A percentile compares a stretch with the other conserved stretches of the same genome.
phyloP scores from a whole-genome alignment of 169 alveolate genomes.

The Plasmodium knowlesi region DNA sequence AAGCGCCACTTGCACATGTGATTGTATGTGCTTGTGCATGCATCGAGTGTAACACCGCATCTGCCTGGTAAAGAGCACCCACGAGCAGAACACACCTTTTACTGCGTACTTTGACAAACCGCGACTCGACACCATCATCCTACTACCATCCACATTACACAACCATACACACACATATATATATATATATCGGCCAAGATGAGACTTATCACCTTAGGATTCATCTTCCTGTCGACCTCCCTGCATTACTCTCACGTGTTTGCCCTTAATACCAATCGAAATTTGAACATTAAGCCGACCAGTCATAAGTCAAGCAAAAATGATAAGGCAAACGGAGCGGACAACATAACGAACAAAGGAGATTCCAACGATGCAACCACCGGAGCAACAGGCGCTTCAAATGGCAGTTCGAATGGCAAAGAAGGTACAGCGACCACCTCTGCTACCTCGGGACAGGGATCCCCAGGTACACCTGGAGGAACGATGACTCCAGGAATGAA shows the following conservation, averaged over 20 bases:
- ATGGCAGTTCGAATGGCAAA: not conserved
- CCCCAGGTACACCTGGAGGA: not conserved
- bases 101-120: not conserved
- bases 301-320: constrained; percentile 8
- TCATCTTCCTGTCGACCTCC: not conserved
- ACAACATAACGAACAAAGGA: not conserved
- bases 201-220: not conserved
- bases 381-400: not conserved
- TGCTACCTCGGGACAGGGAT: not conserved
- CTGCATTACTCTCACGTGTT: not conserved
- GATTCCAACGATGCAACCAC: not conserved
- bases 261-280: not conserved
- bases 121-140: not conserved
- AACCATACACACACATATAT: no score
- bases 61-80: not conserved
- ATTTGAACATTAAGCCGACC: constrained; percentile 19
- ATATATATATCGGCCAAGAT: not conserved
- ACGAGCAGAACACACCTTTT: not conserved
- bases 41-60: not conserved
- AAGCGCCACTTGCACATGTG: not conserved
- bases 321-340: not conserved
- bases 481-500: not conserved
- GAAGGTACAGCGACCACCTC: not conserved
- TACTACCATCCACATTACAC: not conserved
- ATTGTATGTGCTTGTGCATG: not conserved